Conservation (phyloP, 2,329 filamentous ascomycete species). For the Fusarium sp. region DNA sequence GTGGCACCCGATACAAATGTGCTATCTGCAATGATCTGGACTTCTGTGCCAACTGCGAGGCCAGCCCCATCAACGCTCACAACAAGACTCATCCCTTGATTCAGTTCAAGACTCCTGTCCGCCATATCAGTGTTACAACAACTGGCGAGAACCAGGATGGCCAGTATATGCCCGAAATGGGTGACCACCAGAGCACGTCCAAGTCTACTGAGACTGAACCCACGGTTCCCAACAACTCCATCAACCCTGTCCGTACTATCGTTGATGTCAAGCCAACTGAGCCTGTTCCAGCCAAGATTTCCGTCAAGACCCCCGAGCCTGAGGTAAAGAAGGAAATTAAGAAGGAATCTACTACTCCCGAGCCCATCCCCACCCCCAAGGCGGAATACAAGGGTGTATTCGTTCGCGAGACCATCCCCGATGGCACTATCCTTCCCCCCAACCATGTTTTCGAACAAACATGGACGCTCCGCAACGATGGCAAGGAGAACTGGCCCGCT, state of each 20-base stretch:
- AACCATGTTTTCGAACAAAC: constrained; percentile 85
- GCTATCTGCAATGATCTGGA: constrained; percentile 94
- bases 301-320: constrained; percentile 9
- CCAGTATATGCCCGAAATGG: constrained; percentile 73
- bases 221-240: constrained; percentile 58
- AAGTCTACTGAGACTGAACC: constrained; percentile 58
- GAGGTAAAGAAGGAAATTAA: constrained; percentile 24
- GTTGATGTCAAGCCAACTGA: constrained; percentile 75
- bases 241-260: constrained; percentile 73
- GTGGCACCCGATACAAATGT: constrained; percentile 94
- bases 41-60: constrained; percentile 95
- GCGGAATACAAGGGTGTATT: constrained; percentile 67
- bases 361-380: constrained; percentile 37
- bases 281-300: constrained; percentile 31
- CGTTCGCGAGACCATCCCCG: constrained; percentile 78
- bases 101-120: constrained; percentile 94
- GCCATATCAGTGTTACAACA: constrained; percentile 87
- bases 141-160: constrained; percentile 79
- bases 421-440: constrained; percentile 77
- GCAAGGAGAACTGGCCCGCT: constrained; percentile 81
- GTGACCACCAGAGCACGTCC: constrained; percentile 64
- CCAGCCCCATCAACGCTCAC: constrained; percentile 83
- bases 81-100: constrained; percentile 97
- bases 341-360: constrained; percentile 41
- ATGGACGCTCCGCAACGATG: constrained; percentile 90